Evolutionary conservation across 164 flowering plant genomes (phyloP), one percentile per base, ranked within the genome.

Genomic region (Aristolochia contorta): DNA sequence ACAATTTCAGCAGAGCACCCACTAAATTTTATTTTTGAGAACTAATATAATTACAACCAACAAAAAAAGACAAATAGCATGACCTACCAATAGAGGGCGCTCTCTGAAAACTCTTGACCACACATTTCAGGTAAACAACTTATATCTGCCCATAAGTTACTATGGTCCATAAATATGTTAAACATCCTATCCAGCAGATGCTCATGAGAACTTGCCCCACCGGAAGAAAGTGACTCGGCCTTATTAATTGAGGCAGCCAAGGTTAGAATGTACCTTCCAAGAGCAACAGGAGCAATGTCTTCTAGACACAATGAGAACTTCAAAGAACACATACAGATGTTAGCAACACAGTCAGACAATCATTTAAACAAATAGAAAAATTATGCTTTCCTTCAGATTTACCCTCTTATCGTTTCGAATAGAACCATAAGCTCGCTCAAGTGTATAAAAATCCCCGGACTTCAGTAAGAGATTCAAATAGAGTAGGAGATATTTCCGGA

Each of bases 231-330:
- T 54, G 20, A 65, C 64, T 74, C 86, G 68, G 68, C 71, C 57
- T 76, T 83, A 47, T n/a, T 63, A 66, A 84, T 74, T 56, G 90
- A 82, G 60, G 76, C 64, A 50, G 79, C 69, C 52, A 90, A 67
- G 63, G 92, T 76, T 65, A 78, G 85, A 49, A 86, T 67, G 61
- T 81, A 82, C 74, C 95, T 84, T 58, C 95, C 97, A 68, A 90
- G 82, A 64, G 96, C 96, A 25, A 86, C 80, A 50, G 97, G 99
- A 64, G 85, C 87, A 74, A 93, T 84, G 77, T 93, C 99, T 84
- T 93, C 99, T 57, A 93, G 84, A 72, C 97, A 90, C 72, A 90
- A 80, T 10, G 95, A 84, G 66, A 93, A 93, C 97, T 93, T 88
- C 67, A 70, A 41, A 59, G 51, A 68, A 56, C 43, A 69, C 67